Percentiles rank a stretch among this genome's conserved stretches.
Evolutionary conservation across 2,329 filamentous ascomycete species (phyloP).

Genomic region (Colletotrichum sp.): DNA sequence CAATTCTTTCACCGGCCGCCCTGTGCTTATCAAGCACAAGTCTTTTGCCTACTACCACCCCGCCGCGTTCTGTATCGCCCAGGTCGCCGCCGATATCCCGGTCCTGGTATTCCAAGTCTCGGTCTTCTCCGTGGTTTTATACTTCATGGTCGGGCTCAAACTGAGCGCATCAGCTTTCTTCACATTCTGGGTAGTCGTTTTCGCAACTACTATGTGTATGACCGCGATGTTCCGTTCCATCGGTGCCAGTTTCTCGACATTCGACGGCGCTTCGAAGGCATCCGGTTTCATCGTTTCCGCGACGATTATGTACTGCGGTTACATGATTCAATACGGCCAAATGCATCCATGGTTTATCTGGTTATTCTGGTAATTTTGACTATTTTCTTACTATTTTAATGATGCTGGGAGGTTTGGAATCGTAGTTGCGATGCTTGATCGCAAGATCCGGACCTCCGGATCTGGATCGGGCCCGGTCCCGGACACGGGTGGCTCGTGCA

Average conservation of each 20-base stretch:
- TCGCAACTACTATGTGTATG: constrained; percentile 59
- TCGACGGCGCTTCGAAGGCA: constrained; percentile 64
- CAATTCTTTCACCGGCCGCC: constrained; percentile 64
- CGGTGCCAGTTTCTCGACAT: constrained; percentile 59
- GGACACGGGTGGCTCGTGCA: too few species aligned
- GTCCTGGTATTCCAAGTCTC: constrained; percentile 63
- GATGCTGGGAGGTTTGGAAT: too few species aligned
- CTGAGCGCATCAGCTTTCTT: constrained; percentile 60
- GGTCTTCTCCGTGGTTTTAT: constrained; percentile 61
- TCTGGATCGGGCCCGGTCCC: too few species aligned
- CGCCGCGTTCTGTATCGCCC: constrained; percentile 62
- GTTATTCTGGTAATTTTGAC: constrained; percentile 52
- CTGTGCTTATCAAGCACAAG: constrained; percentile 64
- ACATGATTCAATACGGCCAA: constrained; percentile 63
- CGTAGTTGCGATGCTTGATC: too few species aligned
- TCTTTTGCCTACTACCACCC: constrained; percentile 63
- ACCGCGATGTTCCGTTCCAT: constrained; percentile 63
- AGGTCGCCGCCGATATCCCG: constrained; percentile 59
- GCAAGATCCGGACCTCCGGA: too few species aligned
- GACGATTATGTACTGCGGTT: constrained; percentile 67
- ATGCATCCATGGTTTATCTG: constrained; percentile 70
- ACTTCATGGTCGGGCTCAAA: constrained; percentile 68
- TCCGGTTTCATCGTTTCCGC: constrained; percentile 55
- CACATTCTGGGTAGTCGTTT: constrained; percentile 62
- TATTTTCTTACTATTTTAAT: too few species aligned